These are phyloP conservation scores for Samsoniella hepiali DNA, from an alignment of 2,329 filamentous ascomycete species.

Conservation along the genomic window DNA sequence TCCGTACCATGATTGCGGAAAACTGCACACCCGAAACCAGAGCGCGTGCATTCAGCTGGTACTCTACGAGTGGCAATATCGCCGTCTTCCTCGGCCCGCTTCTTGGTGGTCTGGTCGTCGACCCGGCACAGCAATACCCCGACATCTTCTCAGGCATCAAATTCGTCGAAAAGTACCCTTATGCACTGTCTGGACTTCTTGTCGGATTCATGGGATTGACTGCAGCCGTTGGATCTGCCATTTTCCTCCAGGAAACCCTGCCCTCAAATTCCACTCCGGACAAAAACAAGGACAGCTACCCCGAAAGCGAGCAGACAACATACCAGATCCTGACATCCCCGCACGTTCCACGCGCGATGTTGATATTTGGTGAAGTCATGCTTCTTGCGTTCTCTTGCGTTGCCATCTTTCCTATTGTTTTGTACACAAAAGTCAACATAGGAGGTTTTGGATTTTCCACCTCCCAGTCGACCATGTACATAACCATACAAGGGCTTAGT, in stretches of 20 bases:
- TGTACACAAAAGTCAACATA: constrained; percentile 58
- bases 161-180: constrained; percentile 51
- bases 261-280: constrained; percentile 21
- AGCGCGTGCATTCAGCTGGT: constrained; percentile 70
- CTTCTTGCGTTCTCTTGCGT: constrained; percentile 70
- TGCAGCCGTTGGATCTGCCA: constrained; percentile 48
- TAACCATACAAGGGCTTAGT: constrained; percentile 60
- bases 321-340: constrained; percentile 54
- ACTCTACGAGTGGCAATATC: constrained; percentile 70
- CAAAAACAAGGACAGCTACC: too few relatives aligned
- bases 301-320: constrained; percentile 23
- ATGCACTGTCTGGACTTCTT: constrained; percentile 35
- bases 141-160: constrained; percentile 43
- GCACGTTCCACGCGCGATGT: constrained; percentile 64
- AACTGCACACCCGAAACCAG: constrained; percentile 67
- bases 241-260: constrained; percentile 64
- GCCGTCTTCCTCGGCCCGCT: constrained; percentile 71
- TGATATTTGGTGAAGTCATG: constrained; percentile 63
- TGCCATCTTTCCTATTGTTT: constrained; percentile 65
- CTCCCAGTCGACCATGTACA: constrained; percentile 61
- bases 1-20: constrained; percentile 75
- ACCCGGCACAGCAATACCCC: constrained; percentile 64
- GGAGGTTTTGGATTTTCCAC: constrained; percentile 65
- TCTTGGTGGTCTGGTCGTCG: constrained; percentile 66
- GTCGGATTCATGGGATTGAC: constrained; percentile 50